Evolutionary conservation across 2,329 filamentous ascomycete genomes (phyloP).

Genomic region (Xylariales sp.): DNA sequence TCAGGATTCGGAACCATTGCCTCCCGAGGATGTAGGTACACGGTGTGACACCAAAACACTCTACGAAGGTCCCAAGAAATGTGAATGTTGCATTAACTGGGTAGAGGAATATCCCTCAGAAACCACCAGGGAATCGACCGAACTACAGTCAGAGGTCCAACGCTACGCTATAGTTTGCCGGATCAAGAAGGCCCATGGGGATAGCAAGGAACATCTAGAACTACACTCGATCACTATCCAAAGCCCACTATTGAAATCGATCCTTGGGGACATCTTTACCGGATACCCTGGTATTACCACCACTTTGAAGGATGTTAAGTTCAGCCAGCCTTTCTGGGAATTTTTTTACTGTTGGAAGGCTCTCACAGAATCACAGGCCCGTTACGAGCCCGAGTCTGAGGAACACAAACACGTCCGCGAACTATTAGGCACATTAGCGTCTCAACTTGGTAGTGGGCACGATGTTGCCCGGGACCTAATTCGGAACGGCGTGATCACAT

Average conservation of each 20-base stretch:
- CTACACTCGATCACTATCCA: constrained; percentile 1
- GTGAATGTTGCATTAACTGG: constrained; percentile 7
- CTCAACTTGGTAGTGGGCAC: no score
- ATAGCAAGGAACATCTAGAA: not conserved
- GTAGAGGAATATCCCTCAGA: not conserved
- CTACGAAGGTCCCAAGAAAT: constrained; percentile 6
- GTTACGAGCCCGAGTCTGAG: not conserved
- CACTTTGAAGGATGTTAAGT: not conserved
- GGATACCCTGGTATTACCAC: not conserved
- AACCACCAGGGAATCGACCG: not conserved
- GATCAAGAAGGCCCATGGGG: not conserved
- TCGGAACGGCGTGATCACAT: not conserved
- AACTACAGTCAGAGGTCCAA: not conserved
- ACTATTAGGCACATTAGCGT: not conserved
- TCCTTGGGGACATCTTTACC: not conserved
- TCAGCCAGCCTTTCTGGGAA: not conserved
- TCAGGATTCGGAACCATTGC: no score
- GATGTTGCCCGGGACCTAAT: not conserved
- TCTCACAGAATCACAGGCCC: not conserved
- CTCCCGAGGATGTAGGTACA: no score
- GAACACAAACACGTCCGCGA: not conserved
- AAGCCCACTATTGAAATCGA: not conserved
- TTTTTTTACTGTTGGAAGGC: not conserved
- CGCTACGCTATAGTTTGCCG: not conserved
- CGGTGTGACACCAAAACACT: not conserved